Evolutionary conservation across 1,284 basidiomycete species (phyloP).

Genomic region (Cutaneotrichosporon cyanovorans): DNA sequence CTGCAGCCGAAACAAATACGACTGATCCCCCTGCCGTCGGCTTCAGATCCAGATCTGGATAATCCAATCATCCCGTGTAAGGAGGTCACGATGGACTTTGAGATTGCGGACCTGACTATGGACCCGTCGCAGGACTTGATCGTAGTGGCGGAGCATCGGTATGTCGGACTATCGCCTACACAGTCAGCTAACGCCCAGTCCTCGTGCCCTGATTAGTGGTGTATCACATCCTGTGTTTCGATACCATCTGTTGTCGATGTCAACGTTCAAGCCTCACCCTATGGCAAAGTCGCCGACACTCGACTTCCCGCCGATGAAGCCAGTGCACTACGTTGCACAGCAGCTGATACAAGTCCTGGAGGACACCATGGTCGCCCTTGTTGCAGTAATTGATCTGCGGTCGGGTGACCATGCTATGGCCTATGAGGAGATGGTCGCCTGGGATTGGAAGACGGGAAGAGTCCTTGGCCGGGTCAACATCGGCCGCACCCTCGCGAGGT

Average conservation of each 20-base stretch:
- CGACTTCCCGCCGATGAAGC: slow-evolving; percentile 31
- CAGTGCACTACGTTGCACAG: slow-evolving; percentile 19
- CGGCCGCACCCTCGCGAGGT: slow-evolving; percentile 4
- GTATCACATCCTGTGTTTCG: slow-evolving; percentile 24
- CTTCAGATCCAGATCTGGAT: slow-evolving; percentile 30
- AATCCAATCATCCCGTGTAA: slow-evolving; percentile 22
- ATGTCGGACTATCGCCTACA: background rate
- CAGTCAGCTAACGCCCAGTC: background rate
- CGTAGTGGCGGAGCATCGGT: slow-evolving; percentile 32
- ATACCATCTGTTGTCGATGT: slow-evolving; percentile 40
- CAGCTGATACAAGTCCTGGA: slow-evolving; percentile 44
- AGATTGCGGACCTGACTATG: slow-evolving; percentile 45
- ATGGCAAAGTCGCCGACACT: slow-evolving; percentile 28
- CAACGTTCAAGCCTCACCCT: slow-evolving; percentile 39
- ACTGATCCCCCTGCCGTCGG: slow-evolving; percentile 38
- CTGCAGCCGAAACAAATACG: slow-evolving; percentile 30
- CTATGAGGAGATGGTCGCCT: slow-evolving; percentile 39
- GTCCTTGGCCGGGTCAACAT: slow-evolving; percentile 22
- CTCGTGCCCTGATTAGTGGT: too few species aligned
- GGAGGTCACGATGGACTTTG: slow-evolving; percentile 23
- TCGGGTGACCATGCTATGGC: background rate
- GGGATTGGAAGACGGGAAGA: slow-evolving; percentile 45
- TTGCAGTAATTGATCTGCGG: slow-evolving; percentile 25
- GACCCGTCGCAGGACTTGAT: slow-evolving; percentile 45
- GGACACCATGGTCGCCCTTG: slow-evolving; percentile 38